Evolutionary conservation across 2,329 filamentous ascomycete genomes (phyloP), one percentile per base, ranked within the genome.

Genomic region (Cylindrodendrum hubeiense): DNA sequence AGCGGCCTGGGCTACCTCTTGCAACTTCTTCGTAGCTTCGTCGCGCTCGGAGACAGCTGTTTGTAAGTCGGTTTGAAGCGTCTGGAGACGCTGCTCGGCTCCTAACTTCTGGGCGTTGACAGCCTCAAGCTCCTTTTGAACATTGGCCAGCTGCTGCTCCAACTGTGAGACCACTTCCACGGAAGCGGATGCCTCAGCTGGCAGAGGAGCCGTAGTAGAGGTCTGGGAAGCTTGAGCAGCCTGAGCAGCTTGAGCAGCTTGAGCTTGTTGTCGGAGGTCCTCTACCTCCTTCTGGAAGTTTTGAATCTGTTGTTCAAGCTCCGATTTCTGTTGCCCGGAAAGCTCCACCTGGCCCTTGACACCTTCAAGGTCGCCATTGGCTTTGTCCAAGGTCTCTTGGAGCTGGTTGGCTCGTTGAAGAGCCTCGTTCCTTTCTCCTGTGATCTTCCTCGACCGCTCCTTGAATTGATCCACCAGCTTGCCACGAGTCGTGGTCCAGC

Each of bases 71-170:
- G 77, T 69, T 30, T 82, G 86, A 2, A 90, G 76, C 24, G 76
- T 78, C 49, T 84, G 81, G 2, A 92, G 83, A 66, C 92, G 89
- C 62, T 88, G 82, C 68, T 93, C 88, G n/a, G 93, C 83, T 2
- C 84, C 83, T 19, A 89, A 84, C 78, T 93, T 94, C 76, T 96
- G 90, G 10, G 89, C 83, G 7, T 82, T 90, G 57, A 91, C 86
- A 2, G 84, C 84, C 46, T 90, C 89, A 10, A 96, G 85, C 70
- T 95, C 88, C 69, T 89, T 87, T 22, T 81, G 84, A 15, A 84
- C 77, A 44, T 82, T 77, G 2, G 76, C 69, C 8, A 90, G 79
- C 66, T 89, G 83, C 66, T 83, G 80, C 66, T 89, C 84, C 19
- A 87, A 75, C 51, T 82, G 79, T 9, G 79, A 69, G 5, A 84